Evolutionary conservation across 139 green algal genomes (phyloP).

Genomic region (Coelastrella sp.): DNA sequence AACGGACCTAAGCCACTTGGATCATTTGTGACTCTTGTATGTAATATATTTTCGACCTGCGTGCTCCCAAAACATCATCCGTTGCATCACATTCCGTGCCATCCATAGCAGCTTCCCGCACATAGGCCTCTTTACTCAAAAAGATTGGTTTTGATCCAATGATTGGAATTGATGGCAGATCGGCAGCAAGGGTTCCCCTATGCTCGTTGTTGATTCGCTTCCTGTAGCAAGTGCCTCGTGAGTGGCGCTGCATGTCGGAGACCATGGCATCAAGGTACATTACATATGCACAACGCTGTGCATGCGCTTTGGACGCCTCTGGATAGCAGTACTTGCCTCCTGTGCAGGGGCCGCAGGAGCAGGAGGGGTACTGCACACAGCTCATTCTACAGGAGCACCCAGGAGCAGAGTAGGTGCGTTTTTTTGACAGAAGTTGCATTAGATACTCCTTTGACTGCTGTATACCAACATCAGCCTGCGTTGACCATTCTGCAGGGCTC

Average conservation of each 20-base stretch:
- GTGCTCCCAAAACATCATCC: too few species aligned
- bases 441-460: not conserved
- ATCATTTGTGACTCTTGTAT: too few species aligned
- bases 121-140: too few species aligned
- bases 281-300: not conserved
- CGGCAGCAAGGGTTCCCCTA: not conserved
- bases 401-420: conserved; percentile 39
- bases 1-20: too few species aligned
- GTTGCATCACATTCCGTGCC: too few species aligned
- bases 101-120: too few species aligned
- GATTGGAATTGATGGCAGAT: too few species aligned
- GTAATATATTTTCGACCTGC: too few species aligned
- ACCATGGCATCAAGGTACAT: not conserved
- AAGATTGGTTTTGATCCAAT: too few species aligned
- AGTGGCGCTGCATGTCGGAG: not conserved
- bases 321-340: not conserved
- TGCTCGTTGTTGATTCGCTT: not conserved
- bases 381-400: conserved; percentile 1
- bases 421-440: too few species aligned
- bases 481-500: conserved; percentile 55
- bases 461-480: not conserved
- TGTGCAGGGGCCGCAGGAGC: conserved; percentile 9
- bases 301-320: not conserved
- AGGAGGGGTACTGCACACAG: conserved; percentile 11
- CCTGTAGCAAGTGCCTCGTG: not conserved